Conservation (phyloP, 225 moss, liverwort and hornwort genomes). For the Rhytidiadelphus loreus region DNA sequence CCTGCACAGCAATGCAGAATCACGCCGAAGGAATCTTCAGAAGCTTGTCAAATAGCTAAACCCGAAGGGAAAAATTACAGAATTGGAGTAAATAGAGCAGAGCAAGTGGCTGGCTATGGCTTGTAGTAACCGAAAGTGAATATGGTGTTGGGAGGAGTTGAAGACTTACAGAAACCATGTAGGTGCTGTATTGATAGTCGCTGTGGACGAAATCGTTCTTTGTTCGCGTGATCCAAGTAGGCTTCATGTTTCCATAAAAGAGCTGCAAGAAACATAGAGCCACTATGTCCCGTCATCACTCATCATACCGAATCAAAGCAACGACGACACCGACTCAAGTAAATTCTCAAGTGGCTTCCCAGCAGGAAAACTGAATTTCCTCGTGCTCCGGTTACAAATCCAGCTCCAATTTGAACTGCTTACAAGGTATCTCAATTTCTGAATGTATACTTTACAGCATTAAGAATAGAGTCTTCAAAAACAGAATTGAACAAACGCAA, state of each 20-base stretch:
- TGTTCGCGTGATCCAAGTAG: constrained; percentile 14
- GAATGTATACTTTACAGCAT: neutral
- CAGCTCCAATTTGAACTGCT: neutral
- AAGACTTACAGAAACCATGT: constrained; percentile 4
- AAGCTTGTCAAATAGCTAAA: neutral
- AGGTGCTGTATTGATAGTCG: neutral
- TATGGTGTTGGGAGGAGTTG: neutral
- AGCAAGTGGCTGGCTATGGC: neutral
- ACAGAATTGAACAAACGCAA: neutral
- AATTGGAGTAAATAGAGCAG: neutral
- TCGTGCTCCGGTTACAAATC: neutral
- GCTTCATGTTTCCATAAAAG: constrained; percentile 6
- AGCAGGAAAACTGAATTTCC: neutral
- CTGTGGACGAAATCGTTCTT: neutral
- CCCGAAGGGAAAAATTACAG: neutral
- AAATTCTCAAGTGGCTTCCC: neutral
- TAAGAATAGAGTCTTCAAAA: neutral
- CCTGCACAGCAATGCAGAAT: neutral
- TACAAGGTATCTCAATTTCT: neutral
- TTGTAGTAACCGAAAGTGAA: neutral
- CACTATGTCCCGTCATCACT: neutral
- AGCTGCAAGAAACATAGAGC: constrained; percentile 1
- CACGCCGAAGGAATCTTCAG: neutral
- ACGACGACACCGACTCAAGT: neutral
- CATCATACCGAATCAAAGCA: neutral